phyloP scores from a whole-genome alignment of 345 rosid genomes.

The Populus deltoides region DNA sequence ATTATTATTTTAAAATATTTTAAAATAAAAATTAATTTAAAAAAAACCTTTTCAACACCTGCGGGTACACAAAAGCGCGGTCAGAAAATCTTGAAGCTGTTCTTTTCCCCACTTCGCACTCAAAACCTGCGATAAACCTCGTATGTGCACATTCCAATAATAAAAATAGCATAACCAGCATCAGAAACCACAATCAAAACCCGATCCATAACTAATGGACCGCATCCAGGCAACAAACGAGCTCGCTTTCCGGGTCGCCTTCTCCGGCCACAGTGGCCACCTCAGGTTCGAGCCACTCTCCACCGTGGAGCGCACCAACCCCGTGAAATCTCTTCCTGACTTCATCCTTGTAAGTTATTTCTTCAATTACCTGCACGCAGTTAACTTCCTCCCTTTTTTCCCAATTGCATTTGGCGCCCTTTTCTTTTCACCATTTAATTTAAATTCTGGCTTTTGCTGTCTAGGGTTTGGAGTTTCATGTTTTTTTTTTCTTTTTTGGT shows the following conservation, averaged over 20 bases:
- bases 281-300: constrained; percentile 85
- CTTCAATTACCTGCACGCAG: background rate
- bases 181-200: background rate
- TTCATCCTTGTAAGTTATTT: constrained; percentile 58
- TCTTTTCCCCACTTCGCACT: background rate
- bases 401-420: background rate
- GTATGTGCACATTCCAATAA: background rate
- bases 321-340: constrained; percentile 72
- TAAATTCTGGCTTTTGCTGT: background rate
- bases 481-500: background rate
- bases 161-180: background rate
- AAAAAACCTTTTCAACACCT: no score
- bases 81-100: no score
- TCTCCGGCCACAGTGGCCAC: constrained; percentile 90
- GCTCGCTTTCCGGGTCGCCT: constrained; percentile 74
- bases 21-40: no score
- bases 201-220: constrained; percentile 39
- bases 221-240: constrained; percentile 65
- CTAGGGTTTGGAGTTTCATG: background rate
- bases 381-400: background rate
- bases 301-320: constrained; percentile 58
- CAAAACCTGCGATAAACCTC: constrained; percentile 32
- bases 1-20: no score
- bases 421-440: background rate
- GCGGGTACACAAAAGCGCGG: no score